Evolutionary conservation across 75 land plant species (phyloP).

Genomic region (Cryptomeria japonica): DNA sequence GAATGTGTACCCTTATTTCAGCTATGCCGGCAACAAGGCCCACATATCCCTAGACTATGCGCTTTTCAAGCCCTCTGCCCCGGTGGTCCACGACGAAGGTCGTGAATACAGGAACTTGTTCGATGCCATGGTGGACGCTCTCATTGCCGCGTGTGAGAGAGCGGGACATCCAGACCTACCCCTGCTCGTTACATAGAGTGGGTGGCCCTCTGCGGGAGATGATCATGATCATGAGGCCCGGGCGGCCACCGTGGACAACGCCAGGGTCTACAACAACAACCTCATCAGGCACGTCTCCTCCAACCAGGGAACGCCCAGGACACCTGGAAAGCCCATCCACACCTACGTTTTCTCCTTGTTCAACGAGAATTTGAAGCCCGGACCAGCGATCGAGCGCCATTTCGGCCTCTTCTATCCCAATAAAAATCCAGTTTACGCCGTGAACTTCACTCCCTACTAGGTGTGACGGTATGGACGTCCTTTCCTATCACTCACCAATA

Average conservation of each 20-base stretch:
- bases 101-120: constrained; percentile 40
- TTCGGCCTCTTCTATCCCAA: too few species aligned
- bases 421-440: too few species aligned
- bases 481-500: too few species aligned
- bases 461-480: too few species aligned
- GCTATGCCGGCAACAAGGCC: neutral
- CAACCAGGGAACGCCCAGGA: constrained; percentile 57
- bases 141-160: constrained; percentile 58
- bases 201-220: constrained; percentile 7
- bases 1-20: constrained; percentile 32
- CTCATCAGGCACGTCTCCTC: constrained; percentile 47
- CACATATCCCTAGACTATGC: neutral
- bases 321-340: constrained; percentile 17
- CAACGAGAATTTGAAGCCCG: too few species aligned
- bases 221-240: too few species aligned
- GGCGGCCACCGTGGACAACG: constrained; percentile 35
- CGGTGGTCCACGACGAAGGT: constrained; percentile 5
- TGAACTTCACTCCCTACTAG: too few species aligned
- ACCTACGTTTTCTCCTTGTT: too few species aligned
- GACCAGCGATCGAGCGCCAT: too few species aligned
- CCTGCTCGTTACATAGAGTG: constrained; percentile 8
- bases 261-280: constrained; percentile 49
- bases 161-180: constrained; percentile 57
- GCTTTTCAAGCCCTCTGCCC: neutral
- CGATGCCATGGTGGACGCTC: constrained; percentile 79